Conservation (phyloP, 2,329 filamentous ascomycete genomes). For the Fulvia fulva region DNA sequence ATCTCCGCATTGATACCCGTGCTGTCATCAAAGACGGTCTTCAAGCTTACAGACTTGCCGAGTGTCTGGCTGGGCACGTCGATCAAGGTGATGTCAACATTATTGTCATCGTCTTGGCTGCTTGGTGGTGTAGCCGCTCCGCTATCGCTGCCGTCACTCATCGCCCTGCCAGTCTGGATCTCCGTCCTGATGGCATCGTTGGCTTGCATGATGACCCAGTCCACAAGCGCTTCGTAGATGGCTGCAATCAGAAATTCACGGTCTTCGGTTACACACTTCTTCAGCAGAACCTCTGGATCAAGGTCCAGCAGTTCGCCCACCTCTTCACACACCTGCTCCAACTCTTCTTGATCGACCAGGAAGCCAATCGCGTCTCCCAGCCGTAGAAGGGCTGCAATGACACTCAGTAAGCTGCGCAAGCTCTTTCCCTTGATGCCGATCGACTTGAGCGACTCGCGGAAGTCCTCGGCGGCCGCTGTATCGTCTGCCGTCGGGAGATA, state of each 20-base stretch:
- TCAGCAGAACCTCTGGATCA: constrained; percentile 75
- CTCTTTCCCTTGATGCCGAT: constrained; percentile 89
- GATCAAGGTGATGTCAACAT: constrained; percentile 82
- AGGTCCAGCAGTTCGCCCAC: constrained; percentile 80
- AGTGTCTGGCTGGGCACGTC: constrained; percentile 77
- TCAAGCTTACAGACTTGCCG: constrained; percentile 83
- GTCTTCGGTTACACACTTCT: constrained; percentile 78
- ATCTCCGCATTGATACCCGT: constrained; percentile 94
- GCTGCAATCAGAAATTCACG: constrained; percentile 77
- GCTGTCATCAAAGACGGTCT: constrained; percentile 88
- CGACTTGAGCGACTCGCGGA: constrained; percentile 77
- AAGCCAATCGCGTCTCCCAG: constrained; percentile 88
- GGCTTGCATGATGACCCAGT: constrained; percentile 87
- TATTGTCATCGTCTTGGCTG: constrained; percentile 65
- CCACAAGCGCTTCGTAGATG: constrained; percentile 88
- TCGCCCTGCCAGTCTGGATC: constrained; percentile 62
- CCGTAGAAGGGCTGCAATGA: constrained; percentile 80
- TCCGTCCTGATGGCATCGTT: constrained; percentile 79
- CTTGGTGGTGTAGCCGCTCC: constrained; percentile 62
- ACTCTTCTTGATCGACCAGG: constrained; percentile 72
- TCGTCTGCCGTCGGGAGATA: constrained; percentile 93
- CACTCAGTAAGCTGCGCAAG: constrained; percentile 78
- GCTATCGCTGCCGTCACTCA: constrained; percentile 60
- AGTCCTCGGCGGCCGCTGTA: constrained; percentile 87
- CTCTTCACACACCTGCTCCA: constrained; percentile 87